Conservation (phyloP, 345 rosid genomes). For the Populus simonii region DNA sequence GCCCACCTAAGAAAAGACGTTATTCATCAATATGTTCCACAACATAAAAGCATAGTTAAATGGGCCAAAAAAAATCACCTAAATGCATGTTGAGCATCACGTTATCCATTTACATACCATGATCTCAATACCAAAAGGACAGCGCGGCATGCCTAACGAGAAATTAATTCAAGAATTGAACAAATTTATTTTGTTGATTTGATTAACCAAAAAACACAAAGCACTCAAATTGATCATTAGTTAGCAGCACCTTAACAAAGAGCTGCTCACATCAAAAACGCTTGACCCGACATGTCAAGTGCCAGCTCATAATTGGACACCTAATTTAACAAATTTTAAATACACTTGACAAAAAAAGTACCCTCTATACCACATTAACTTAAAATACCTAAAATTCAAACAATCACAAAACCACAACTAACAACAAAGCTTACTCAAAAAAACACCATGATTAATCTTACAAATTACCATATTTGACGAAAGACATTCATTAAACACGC, state of each 20-base stretch:
- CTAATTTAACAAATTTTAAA: conserved; percentile 5
- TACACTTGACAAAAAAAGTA: neutral
- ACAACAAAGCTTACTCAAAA: neutral
- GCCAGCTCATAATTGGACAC: neutral
- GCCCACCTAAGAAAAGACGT: neutral
- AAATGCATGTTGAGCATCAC: no score
- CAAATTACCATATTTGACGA: conserved; percentile 2
- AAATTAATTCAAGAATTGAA: no score
- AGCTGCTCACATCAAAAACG: neutral
- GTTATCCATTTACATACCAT: no score
- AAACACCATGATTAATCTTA: neutral
- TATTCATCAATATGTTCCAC: neutral
- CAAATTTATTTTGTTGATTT: no score
- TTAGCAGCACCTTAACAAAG: neutral
- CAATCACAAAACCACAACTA: neutral
- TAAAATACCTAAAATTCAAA: neutral
- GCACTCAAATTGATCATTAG: no score
- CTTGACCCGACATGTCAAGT: neutral
- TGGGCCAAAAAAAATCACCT: no score
- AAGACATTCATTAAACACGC: neutral
- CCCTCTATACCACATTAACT: neutral
- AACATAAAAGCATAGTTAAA: no score
- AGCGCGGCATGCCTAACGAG: no score
- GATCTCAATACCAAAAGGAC: no score
- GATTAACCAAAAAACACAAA: no score